Base-by-base conservation (phyloP, 352 stramenopile genomes). In the Phytopythium cucurbitacearum region DNA sequence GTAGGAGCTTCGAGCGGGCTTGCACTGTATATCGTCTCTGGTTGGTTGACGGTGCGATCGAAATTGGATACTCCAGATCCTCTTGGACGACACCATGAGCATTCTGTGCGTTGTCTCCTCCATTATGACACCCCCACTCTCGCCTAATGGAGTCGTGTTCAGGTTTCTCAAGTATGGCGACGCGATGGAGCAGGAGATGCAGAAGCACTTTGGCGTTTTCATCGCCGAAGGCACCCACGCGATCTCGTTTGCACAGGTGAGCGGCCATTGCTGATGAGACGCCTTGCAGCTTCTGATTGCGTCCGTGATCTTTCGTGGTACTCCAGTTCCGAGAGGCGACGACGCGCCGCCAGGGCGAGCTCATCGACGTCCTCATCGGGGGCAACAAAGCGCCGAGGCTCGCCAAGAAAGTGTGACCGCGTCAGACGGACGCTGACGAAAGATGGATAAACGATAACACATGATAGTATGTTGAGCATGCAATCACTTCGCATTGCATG, bases 151-250 rank as follows among this genome's bases (percentile, higher is more conserved):
- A 60, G 10, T 3, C 36, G 7, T 35, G 5, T 5, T 15, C 35
- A 85, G 80, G 33, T 91, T 85, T 40, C 47, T 87, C n/a, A 90
- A 89, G 53, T 88, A 89, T 38, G 76, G 71, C 9, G 80, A 85
- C 46, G 63, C 59, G n/a, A 89, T 93, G 77, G 80, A 93, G 55
- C 68, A 74, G 16, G 80, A 93, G 53, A 91, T 91, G 82, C 68
- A 89, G 51, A 60, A 65, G 7, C 77, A 89, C 47, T 93, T 93
- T 54, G 70, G 71, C 49, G 76, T 76, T 40, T 59, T 84, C 41
- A 65, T 88, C 4, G 65, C 83, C 53, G 69, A 88, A 64, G 82
- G 77, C 37, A 67, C 65, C 8, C 75, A 89, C 48, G 72, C 77
- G 28, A 80, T 91, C 42, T 73, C 69, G 4, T 93, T 91, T 28